Conservation (phyloP, 2,329 filamentous ascomycete genomes). For the Colletotrichum caudatum region DNA sequence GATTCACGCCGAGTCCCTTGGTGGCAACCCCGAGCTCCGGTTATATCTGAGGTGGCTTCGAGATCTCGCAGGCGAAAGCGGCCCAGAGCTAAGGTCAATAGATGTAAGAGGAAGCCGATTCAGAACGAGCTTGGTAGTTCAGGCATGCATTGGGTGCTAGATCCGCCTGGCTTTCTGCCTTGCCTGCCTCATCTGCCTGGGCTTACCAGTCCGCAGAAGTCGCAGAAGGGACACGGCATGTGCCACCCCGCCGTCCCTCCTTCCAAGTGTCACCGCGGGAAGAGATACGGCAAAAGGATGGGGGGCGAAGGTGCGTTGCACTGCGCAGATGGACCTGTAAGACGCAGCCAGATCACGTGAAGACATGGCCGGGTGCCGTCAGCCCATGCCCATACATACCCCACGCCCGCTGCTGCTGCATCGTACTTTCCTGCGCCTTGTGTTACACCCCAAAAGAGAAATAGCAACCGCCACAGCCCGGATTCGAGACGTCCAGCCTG, state of each 20-base stretch:
- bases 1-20: background rate
- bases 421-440: conserved; percentile 5
- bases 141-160: background rate
- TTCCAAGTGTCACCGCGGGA: background rate
- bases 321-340: background rate
- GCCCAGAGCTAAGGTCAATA: background rate
- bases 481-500: background rate
- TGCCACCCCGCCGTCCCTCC: background rate
- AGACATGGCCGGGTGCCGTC: background rate
- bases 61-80: conserved; percentile 4
- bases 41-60: background rate
- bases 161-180: background rate
- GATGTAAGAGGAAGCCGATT: background rate
- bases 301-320: background rate
- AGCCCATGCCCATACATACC: background rate
- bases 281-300: background rate
- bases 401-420: background rate
- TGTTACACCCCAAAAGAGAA: background rate
- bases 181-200: background rate
- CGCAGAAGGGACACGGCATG: background rate
- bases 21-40: background rate
- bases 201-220: background rate
- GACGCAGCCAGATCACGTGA: background rate
- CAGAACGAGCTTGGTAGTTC: no score
- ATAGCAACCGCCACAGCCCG: background rate